Percentiles rank a stretch among this genome's conserved stretches.
phyloP scores from a whole-genome alignment of 2,329 filamentous ascomycete species.

The Aspergillus amoenus region DNA sequence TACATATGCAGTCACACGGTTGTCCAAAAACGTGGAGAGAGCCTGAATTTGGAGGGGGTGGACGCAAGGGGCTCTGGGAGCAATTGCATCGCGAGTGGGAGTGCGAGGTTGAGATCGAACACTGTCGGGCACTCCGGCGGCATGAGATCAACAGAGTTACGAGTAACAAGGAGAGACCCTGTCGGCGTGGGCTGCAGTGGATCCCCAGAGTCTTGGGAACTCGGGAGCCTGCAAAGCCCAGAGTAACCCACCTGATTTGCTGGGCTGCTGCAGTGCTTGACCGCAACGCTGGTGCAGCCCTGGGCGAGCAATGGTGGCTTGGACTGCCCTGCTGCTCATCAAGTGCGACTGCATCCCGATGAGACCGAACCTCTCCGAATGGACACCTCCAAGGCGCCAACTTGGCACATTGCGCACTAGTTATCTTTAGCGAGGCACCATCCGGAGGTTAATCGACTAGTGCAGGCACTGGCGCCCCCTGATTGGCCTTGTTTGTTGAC shows the following conservation, averaged over 20 bases:
- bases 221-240: background rate
- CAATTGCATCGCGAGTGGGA: too few relatives aligned
- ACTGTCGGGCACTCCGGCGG: constrained; percentile 11
- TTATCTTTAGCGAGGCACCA: constrained; percentile 1
- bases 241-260: background rate
- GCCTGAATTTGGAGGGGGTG: background rate
- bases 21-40: constrained; percentile 13
- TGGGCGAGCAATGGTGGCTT: background rate
- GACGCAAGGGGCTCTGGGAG: constrained; percentile 11
- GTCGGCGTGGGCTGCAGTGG: background rate
- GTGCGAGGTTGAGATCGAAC: background rate
- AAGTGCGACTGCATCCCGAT: background rate
- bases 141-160: too few relatives aligned
- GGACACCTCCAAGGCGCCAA: constrained; percentile 3
- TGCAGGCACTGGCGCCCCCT: constrained; percentile 4
- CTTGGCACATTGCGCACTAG: background rate
- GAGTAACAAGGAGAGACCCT: background rate
- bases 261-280: background rate
- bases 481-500: background rate
- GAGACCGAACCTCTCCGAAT: constrained; percentile 6
- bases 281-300: background rate
- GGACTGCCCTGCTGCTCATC: background rate
- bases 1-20: background rate
- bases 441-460: constrained; percentile 8
- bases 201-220: background rate